Conservation (phyloP, 306 rosid genomes). For the Lathyrus aphaca region DNA sequence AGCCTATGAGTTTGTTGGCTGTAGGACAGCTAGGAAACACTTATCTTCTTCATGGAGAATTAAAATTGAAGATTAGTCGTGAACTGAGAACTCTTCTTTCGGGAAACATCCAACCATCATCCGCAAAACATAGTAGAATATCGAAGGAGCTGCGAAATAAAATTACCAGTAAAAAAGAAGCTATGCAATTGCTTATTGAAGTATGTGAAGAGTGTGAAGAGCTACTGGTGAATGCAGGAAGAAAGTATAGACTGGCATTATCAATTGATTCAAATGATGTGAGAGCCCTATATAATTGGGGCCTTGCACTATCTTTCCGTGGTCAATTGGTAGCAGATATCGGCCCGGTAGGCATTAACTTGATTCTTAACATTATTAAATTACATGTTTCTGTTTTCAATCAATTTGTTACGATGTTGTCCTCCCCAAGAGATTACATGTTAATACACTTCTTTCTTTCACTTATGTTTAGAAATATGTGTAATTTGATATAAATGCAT, state of each 20-base stretch:
- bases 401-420: constrained; percentile 23
- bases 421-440: constrained; percentile 17
- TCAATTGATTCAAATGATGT: constrained; percentile 83
- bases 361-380: constrained; percentile 17
- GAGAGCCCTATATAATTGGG: constrained; percentile 95
- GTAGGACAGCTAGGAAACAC: constrained; percentile 90
- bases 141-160: constrained; percentile 50
- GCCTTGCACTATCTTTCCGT: constrained; percentile 94
- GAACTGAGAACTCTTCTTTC: constrained; percentile 72
- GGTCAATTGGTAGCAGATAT: constrained; percentile 91
- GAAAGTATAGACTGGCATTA: constrained; percentile 87
- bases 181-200: constrained; percentile 65
- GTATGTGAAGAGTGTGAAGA: constrained; percentile 92
- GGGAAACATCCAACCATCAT: constrained; percentile 48
- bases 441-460: constrained; percentile 25
- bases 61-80: constrained; percentile 80
- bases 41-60: constrained; percentile 95
- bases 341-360: constrained; percentile 76
- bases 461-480: constrained; percentile 22
- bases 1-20: constrained; percentile 93
- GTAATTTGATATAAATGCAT: constrained; percentile 31
- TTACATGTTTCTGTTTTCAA: constrained; percentile 31
- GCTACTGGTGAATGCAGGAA: constrained; percentile 88
- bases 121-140: constrained; percentile 54
- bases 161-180: constrained; percentile 58